A percentile compares a stretch with the other conserved stretches of the same genome.
Evolutionary conservation across 257 asterid genomes (phyloP).

Genomic region (Avicennia marina): DNA sequence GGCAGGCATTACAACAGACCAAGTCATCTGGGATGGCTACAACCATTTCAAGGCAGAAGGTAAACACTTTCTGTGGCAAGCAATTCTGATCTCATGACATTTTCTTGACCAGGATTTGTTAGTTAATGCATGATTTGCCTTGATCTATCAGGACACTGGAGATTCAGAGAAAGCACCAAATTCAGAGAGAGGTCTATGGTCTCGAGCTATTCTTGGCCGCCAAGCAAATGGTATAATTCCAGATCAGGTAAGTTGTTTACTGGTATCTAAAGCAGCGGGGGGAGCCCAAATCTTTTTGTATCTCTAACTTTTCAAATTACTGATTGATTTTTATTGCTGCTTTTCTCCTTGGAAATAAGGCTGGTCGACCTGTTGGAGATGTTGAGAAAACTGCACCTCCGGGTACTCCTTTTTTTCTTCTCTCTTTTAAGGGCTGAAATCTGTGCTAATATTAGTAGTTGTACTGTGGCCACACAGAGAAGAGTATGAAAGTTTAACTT

Average conservation of each 20-base stretch:
- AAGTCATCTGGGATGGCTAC: slow-evolving; percentile 36
- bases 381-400: slow-evolving; percentile 57
- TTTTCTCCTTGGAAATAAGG: slow-evolving; percentile 40
- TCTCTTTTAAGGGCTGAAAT: not conserved
- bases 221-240: slow-evolving; percentile 79
- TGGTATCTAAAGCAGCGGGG: not conserved
- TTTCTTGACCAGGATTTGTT: slow-evolving; percentile 8
- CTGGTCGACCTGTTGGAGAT: slow-evolving; percentile 56
- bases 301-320: not conserved
- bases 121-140: slow-evolving; percentile 10
- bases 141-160: slow-evolving; percentile 45
- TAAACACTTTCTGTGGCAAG: slow-evolving; percentile 1
- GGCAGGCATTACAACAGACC: slow-evolving; percentile 43
- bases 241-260: slow-evolving; percentile 59
- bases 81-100: not conserved
- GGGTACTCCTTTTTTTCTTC: slow-evolving; percentile 49
- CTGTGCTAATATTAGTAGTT: not conserved
- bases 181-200: slow-evolving; percentile 61
- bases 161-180: slow-evolving; percentile 65
- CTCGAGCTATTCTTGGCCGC: slow-evolving; percentile 82
- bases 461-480: not conserved
- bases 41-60: slow-evolving; percentile 27
- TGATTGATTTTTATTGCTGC: slow-evolving; percentile 20
- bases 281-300: not conserved
- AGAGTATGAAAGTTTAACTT: not conserved